Evolutionary conservation across 2,329 filamentous ascomycete genomes (phyloP).

Genomic region (Aspergillus luchuensis): DNA sequence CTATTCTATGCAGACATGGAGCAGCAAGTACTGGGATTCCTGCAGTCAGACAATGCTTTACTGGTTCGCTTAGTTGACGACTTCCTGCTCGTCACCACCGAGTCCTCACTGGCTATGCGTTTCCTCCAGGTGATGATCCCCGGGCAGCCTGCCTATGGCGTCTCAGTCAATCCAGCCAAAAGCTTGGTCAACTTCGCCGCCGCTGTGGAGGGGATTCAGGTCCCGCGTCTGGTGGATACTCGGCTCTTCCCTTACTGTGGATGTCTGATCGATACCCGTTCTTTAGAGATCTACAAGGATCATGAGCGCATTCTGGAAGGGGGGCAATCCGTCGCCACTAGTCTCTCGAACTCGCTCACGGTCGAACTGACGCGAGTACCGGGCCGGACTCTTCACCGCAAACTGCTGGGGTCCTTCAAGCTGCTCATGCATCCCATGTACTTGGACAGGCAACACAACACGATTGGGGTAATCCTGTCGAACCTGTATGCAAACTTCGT

Average conservation of each 20-base stretch:
- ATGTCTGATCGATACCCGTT: constrained; percentile 70
- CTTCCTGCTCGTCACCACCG: constrained; percentile 82
- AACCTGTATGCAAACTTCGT: constrained; percentile 75
- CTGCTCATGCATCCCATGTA: constrained; percentile 70
- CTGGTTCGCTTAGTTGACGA: constrained; percentile 87
- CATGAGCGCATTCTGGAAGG: constrained; percentile 52
- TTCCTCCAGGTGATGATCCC: constrained; percentile 81
- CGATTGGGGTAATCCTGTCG: constrained; percentile 64
- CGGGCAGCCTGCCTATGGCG: constrained; percentile 77
- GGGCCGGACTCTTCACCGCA: constrained; percentile 77
- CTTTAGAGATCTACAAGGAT: constrained; percentile 74
- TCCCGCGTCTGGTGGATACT: constrained; percentile 53
- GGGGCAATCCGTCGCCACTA: constrained; percentile 55
- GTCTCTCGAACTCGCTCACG: constrained; percentile 71
- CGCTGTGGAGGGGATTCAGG: constrained; percentile 54
- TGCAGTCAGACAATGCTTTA: constrained; percentile 62
- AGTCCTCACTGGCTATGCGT: constrained; percentile 63
- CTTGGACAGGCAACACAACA: constrained; percentile 69
- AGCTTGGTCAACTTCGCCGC: constrained; percentile 82
- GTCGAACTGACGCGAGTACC: constrained; percentile 73
- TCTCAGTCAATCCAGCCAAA: constrained; percentile 74
- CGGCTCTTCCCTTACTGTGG: constrained; percentile 84
- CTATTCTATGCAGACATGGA: constrained; percentile 95
- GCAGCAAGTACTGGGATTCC: constrained; percentile 66
- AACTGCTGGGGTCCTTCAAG: constrained; percentile 74